These are phyloP conservation scores for Alopecurus myosuroides DNA, from an alignment of 176 grass and related monocot species.

Conservation along the genomic window DNA sequence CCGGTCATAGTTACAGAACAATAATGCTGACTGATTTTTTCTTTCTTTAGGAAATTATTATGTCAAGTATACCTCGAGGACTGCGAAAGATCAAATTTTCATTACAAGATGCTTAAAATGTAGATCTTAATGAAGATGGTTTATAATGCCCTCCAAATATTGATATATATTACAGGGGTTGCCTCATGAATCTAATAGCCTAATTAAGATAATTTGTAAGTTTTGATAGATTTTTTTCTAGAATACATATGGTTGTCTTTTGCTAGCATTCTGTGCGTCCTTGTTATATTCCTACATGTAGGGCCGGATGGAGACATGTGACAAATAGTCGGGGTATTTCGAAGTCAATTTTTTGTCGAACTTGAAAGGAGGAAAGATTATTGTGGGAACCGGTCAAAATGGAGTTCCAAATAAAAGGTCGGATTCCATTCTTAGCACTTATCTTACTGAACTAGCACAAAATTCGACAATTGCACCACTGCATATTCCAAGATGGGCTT, in stretches of 20 bases:
- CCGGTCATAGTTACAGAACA: too few relatives aligned
- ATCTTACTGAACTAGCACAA: not conserved
- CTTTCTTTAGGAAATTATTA: not conserved
- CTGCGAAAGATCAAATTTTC: not conserved
- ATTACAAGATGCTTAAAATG: not conserved
- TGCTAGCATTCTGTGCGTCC: not conserved
- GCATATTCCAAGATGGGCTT: not conserved
- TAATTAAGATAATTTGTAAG: constrained; percentile 8
- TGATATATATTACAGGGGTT: not conserved
- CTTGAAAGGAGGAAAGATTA: not conserved
- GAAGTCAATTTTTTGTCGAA: not conserved
- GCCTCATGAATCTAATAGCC: not conserved
- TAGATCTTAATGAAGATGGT: not conserved
- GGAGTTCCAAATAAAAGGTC: not conserved
- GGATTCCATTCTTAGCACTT: not conserved
- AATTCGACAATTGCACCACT: constrained; percentile 14
- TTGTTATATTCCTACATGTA: not conserved
- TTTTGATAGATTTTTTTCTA: not conserved
- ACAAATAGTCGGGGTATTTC: not conserved
- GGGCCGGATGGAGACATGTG: not conserved
- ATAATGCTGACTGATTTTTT: not conserved
- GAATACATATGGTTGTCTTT: not conserved
- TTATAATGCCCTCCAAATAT: not conserved
- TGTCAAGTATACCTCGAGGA: not conserved
- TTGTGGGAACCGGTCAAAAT: not conserved